A percentile compares a stretch with the other conserved stretches of the same genome.
Evolutionary conservation across 768 basidiomycete genomes (phyloP).

Genomic region (Pleurotus platypus): DNA sequence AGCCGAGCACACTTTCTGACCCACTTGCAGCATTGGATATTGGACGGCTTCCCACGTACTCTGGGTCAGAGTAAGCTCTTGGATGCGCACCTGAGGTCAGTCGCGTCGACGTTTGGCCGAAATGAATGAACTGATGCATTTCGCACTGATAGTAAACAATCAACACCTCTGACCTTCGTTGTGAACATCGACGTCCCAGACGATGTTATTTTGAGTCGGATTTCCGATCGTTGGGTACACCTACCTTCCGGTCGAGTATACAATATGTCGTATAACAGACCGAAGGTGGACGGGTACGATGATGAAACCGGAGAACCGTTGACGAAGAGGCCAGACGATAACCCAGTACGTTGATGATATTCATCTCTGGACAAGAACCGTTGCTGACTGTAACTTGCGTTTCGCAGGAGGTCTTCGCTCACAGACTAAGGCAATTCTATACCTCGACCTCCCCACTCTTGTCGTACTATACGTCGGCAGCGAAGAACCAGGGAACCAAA

Average conservation of each 20-base stretch:
- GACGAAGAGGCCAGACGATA: conserved; percentile 87
- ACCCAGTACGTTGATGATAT: conserved; percentile 54
- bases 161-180: conserved; percentile 70
- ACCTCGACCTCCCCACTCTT: conserved; percentile 79
- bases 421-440: conserved; percentile 75
- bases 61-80: conserved; percentile 79
- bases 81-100: conserved; percentile 70
- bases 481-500: conserved; percentile 15
- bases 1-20: background rate
- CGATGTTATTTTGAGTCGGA: conserved; percentile 77
- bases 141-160: conserved; percentile 43
- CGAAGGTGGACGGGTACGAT: conserved; percentile 75
- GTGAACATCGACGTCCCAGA: conserved; percentile 90
- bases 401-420: conserved; percentile 70
- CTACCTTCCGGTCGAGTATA: conserved; percentile 86
- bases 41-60: conserved; percentile 92
- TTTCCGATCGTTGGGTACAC: conserved; percentile 90
- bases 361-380: no score
- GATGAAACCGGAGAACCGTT: conserved; percentile 86
- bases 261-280: conserved; percentile 85
- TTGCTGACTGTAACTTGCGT: background rate
- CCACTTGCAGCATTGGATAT: conserved; percentile 71
- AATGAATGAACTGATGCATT: background rate
- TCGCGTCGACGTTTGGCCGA: conserved; percentile 7
- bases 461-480: conserved; percentile 51